These are phyloP conservation scores for Colletotrichum sp. DNA, from an alignment of 2,329 filamentous ascomycete species.

Conservation along the genomic window DNA sequence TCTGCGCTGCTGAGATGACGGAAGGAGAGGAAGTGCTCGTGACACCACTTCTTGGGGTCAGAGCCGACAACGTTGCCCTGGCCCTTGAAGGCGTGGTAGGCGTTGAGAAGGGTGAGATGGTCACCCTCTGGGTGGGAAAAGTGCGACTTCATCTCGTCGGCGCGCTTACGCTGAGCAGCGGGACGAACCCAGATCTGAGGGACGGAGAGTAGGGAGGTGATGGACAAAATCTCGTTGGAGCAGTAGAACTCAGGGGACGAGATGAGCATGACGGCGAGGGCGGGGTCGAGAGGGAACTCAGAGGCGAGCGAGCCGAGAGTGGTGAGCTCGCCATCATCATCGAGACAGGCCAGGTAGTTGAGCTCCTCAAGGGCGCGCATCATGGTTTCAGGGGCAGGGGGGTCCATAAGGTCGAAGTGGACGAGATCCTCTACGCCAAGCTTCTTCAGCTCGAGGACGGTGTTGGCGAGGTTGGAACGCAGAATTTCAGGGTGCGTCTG, in stretches of 20 bases:
- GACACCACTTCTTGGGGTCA: constrained; percentile 90
- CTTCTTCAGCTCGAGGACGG: constrained; percentile 96
- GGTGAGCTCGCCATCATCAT: constrained; percentile 95
- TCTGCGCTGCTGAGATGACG: constrained; percentile 91
- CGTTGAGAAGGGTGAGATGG: constrained; percentile 94
- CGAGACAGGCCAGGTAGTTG: constrained; percentile 94
- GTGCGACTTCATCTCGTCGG: constrained; percentile 95
- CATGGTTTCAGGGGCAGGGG: constrained; percentile 94
- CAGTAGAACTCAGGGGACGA: constrained; percentile 98
- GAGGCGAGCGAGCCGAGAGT: constrained; percentile 85
- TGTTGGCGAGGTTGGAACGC: constrained; percentile 91
- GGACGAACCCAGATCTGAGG: constrained; percentile 94
- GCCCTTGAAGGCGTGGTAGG: constrained; percentile 96
- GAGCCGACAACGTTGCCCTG: constrained; percentile 67
- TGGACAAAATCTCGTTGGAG: constrained; percentile 96
- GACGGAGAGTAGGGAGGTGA: constrained; percentile 92
- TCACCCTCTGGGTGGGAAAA: constrained; percentile 95
- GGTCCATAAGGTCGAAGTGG: constrained; percentile 99
- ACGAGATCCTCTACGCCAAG: constrained; percentile 94
- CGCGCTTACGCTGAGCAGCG: constrained; percentile 82
- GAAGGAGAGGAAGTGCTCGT: constrained; percentile 93
- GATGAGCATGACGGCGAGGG: constrained; percentile 96
- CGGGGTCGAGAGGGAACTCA: constrained; percentile 93
- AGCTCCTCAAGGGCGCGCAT: constrained; percentile 98
- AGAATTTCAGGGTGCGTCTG: constrained; percentile 97